Evolutionary conservation across 2,329 filamentous ascomycete species (phyloP).

Genomic region (Cladosporium sp.): DNA sequence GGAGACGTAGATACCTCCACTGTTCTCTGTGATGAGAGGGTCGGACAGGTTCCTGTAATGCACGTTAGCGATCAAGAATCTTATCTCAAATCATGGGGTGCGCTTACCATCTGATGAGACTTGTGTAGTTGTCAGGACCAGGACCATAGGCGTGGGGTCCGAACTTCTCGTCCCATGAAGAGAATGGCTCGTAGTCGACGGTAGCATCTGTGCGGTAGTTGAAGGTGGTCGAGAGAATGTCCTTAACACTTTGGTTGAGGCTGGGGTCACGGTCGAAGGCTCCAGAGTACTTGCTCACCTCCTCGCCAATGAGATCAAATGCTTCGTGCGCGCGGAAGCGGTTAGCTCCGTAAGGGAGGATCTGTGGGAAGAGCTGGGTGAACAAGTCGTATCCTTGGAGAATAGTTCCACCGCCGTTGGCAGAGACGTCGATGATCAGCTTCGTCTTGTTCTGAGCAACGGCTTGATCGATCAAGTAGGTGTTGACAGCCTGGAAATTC

Average conservation of each 20-base stretch:
- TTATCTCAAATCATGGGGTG: slow-evolving; percentile 25
- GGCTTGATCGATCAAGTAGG: slow-evolving; percentile 44
- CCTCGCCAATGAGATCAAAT: slow-evolving; percentile 46
- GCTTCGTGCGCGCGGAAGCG: slow-evolving; percentile 54
- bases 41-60: slow-evolving; percentile 40
- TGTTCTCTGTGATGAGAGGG: slow-evolving; percentile 40
- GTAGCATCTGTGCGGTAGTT: slow-evolving; percentile 51
- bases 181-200: slow-evolving; percentile 52
- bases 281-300: slow-evolving; percentile 39
- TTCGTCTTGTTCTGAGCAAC: slow-evolving; percentile 57
- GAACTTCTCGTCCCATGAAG: slow-evolving; percentile 49
- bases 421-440: slow-evolving; percentile 60
- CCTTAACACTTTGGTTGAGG: slow-evolving; percentile 42
- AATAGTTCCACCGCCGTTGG: slow-evolving; percentile 61
- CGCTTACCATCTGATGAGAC: slow-evolving; percentile 52
- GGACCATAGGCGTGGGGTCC: slow-evolving; percentile 43
- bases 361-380: slow-evolving; percentile 55
- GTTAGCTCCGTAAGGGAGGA: slow-evolving; percentile 51
- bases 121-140: slow-evolving; percentile 58
- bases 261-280: slow-evolving; percentile 35
- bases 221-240: slow-evolving; percentile 44
- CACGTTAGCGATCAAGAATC: slow-evolving; percentile 28
- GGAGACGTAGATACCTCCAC: slow-evolving; percentile 42
- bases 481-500: slow-evolving; percentile 44
- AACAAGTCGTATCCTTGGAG: slow-evolving; percentile 64